Evolutionary conservation across 2,329 filamentous ascomycete species (phyloP).

Genomic region (Capronia coronata): DNA sequence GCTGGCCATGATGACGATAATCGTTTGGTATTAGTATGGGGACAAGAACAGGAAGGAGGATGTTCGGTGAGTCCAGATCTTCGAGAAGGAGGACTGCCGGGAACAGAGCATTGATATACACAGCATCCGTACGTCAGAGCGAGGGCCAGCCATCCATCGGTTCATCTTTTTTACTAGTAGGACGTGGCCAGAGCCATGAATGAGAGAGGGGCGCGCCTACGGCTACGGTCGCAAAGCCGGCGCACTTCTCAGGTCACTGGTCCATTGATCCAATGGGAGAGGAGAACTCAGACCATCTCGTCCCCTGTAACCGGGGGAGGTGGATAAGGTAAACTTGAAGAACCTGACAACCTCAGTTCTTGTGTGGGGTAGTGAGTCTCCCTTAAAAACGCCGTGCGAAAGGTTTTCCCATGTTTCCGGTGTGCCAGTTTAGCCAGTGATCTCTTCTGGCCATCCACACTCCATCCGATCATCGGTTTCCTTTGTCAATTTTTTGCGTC

Average conservation of each 20-base stretch:
- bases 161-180: too few species aligned
- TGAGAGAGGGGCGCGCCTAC: background rate
- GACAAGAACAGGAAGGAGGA: background rate
- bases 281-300: background rate
- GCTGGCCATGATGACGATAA: conserved; percentile 52
- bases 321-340: background rate
- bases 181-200: too few species aligned
- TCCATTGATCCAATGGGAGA: conserved; percentile 5
- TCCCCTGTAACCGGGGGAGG: background rate
- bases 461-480: background rate
- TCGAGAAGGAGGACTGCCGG: conserved; percentile 6
- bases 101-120: conserved; percentile 14
- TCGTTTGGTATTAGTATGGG: too few species aligned
- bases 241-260: conserved; percentile 12
- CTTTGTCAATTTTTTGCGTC: background rate
- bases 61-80: background rate
- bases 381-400: background rate
- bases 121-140: conserved; percentile 16
- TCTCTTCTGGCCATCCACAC: background rate
- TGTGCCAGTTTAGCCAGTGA: too few species aligned
- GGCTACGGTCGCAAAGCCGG: conserved; percentile 12
- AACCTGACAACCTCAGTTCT: background rate
- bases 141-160: background rate
- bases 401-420: conserved; percentile 2
- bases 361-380: background rate